Conservation (phyloP, 106 monocot species). For the Xerophyta viscosa region DNA sequence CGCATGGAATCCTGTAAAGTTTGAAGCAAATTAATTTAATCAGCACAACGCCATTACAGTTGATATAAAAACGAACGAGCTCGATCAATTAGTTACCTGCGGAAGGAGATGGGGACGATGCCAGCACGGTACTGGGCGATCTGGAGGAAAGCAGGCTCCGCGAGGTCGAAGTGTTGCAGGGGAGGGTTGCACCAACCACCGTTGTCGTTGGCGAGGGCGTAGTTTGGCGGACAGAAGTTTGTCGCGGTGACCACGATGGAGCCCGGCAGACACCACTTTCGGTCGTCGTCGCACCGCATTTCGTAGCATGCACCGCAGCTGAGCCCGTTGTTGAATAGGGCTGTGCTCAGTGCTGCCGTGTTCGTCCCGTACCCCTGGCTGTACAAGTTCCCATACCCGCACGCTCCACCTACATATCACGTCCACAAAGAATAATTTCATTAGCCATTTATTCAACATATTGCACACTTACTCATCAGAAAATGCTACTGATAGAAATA, state of each 20-base stretch:
- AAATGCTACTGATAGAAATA: background rate
- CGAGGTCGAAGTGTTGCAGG: conserved; percentile 59
- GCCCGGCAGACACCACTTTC: conserved; percentile 49
- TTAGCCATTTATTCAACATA: background rate
- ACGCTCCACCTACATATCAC: conserved; percentile 22
- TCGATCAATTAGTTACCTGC: too few species aligned
- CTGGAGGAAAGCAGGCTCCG: conserved; percentile 61
- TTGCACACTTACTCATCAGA: background rate
- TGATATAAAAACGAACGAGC: too few species aligned
- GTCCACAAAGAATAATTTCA: background rate
- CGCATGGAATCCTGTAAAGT: conserved; percentile 40
- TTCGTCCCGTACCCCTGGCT: conserved; percentile 65
- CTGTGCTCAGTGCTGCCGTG: conserved; percentile 73
- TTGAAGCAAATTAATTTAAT: too few species aligned
- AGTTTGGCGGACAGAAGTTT: conserved; percentile 73
- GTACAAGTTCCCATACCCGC: conserved; percentile 47
- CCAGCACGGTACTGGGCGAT: conserved; percentile 68
- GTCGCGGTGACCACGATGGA: conserved; percentile 54
- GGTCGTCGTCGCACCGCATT: conserved; percentile 34
- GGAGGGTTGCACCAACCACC: conserved; percentile 88
- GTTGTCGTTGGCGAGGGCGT: conserved; percentile 44
- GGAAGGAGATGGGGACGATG: conserved; percentile 57
- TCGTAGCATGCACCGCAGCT: conserved; percentile 71
- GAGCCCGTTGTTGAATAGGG: conserved; percentile 53
- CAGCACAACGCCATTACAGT: too few species aligned